Evolutionary conservation across 1,284 basidiomycete species (phyloP), one percentile per base, ranked within the genome.

Genomic region (Albatrellus sp.): DNA sequence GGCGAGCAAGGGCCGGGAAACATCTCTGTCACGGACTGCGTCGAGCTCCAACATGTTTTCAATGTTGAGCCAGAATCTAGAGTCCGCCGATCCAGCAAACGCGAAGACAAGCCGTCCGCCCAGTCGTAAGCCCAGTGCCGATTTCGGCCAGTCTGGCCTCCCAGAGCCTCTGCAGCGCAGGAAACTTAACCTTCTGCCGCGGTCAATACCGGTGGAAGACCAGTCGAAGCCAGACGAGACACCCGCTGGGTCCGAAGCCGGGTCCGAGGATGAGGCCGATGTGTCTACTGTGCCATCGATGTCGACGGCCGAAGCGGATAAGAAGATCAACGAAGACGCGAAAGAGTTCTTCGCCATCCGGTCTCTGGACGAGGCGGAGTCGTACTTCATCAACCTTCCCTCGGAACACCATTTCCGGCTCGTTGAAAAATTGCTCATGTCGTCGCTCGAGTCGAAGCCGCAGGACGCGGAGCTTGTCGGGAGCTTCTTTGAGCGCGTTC

Each of bases 1-100:
- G 44, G 56, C 54, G 49, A n/a, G n/a, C n/a, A 84, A 85, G 62
- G 74, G 75, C 17, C 66, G 70, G 28, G 68, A 72, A 9, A 78
- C 86, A 49, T 73, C 85, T 3, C 65, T 91, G 12, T 83, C 88
- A 6, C 77, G 90, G 41, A 79, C 81, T 28, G 79, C 72, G 53
- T 92, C 89, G 37, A 79, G 66, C 46, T 73, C 76, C 49, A 96
- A 94, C 65, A 93, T 91, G 85, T 93, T 93, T 68, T 80, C 78
- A 13, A 74, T 86, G 68, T 76, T 89, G 42, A 74, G 71, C 53
- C 78, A 81, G 57, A 48, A 42, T 37, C n/a, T 48, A 46, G 69
- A 75, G 19, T 65, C 61, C 1, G 81, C 78, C 38, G 78, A 77
- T 28, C 57, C 66, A n/a, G 52, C 66, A 30, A 53, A 62, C 7